Percentiles rank a stretch among this genome's conserved stretches.
Conservation (phyloP, 371 early-diverging fungal genomes). For the Apophysomyces variabilis region DNA sequence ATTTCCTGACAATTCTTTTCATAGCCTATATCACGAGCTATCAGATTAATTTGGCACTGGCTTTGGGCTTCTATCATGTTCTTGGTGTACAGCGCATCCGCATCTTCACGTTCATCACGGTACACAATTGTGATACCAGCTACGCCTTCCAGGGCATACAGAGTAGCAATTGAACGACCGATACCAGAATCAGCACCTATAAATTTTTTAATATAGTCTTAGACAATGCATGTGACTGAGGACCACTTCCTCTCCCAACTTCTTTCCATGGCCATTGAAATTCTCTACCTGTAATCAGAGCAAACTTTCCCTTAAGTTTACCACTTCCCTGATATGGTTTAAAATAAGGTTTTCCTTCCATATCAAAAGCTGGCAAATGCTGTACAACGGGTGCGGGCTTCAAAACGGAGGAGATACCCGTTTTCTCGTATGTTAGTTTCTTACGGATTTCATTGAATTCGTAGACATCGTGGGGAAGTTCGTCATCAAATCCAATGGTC, state of each 20-base stretch:
- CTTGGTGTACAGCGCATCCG: conserved; percentile 53
- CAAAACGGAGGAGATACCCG: conserved; percentile 49
- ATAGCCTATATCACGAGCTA: conserved; percentile 54
- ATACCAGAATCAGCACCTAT: conserved; percentile 55
- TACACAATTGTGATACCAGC: conserved; percentile 57
- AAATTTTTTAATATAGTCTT: background rate
- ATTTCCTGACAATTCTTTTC: conserved; percentile 52
- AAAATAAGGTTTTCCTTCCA: conserved; percentile 44
- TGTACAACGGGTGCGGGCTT: conserved; percentile 56
- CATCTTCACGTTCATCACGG: conserved; percentile 54
- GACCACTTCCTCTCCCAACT: no score
- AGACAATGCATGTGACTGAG: no score
- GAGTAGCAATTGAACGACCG: conserved; percentile 50
- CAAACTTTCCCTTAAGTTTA: conserved; percentile 47
- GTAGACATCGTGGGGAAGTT: conserved; percentile 52
- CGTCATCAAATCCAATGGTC: conserved; percentile 54
- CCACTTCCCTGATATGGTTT: conserved; percentile 48
- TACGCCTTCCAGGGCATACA: conserved; percentile 54
- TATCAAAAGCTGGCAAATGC: conserved; percentile 48
- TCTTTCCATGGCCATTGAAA: background rate
- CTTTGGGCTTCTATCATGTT: conserved; percentile 50
- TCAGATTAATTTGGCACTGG: conserved; percentile 44
- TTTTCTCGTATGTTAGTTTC: conserved; percentile 45
- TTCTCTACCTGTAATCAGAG: conserved; percentile 47
- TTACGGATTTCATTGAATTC: conserved; percentile 52